phyloP scores from a whole-genome alignment of 306 rosid genomes.

The Malus fusca region DNA sequence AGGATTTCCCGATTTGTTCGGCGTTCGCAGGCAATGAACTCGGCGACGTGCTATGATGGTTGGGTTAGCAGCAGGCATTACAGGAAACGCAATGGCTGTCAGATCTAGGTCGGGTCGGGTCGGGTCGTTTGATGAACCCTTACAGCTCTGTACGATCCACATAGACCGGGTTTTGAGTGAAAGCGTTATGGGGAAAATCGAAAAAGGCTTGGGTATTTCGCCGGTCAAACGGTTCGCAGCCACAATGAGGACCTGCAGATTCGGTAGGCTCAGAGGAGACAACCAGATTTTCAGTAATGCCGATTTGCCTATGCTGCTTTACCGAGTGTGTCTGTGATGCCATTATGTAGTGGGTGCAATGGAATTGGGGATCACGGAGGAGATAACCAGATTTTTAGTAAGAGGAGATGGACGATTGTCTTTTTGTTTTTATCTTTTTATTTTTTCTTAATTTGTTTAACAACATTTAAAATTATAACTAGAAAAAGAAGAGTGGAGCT shows the following conservation, averaged over 20 bases:
- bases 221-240: conserved; percentile 51
- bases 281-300: no score
- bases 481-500: conserved; percentile 27
- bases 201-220: conserved; percentile 49
- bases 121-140: conserved; percentile 30
- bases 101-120: conserved; percentile 61
- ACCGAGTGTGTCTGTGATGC: no score
- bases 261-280: no score
- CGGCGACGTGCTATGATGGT: conserved; percentile 53
- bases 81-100: conserved; percentile 62
- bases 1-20: conserved; percentile 4
- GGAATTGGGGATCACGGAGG: no score
- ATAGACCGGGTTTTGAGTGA: conserved; percentile 40
- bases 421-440: no score
- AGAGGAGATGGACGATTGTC: no score
- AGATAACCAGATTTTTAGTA: no score
- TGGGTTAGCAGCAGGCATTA: conserved; percentile 27
- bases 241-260: no score
- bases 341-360: no score
- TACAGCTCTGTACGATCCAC: conserved; percentile 50
- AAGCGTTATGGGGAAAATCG: conserved; percentile 43
- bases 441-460: no score
- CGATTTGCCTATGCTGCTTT: no score
- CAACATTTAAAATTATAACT: no score
- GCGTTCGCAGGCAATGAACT: conserved; percentile 37